These are phyloP conservation scores for Vanrija sp. DNA, from an alignment of 1,284 basidiomycete species.

Conservation along the genomic window DNA sequence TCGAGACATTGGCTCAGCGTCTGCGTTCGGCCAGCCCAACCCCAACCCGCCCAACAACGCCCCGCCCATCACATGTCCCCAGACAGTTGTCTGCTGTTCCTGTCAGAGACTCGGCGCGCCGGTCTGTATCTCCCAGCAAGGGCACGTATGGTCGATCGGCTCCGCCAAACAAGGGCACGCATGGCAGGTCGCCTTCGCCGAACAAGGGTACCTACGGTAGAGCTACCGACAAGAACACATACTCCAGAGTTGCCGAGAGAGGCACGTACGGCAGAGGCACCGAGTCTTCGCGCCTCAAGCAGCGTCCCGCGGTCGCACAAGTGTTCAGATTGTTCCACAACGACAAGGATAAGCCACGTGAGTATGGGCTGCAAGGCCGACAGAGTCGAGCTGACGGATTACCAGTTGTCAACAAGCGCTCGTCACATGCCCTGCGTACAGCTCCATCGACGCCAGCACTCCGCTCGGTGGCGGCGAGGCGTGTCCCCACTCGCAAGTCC, in stretches of 20 bases:
- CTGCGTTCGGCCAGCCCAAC: constrained; percentile 7
- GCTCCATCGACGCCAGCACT: constrained; percentile 37
- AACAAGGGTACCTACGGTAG: constrained; percentile 19
- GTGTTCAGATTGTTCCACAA: constrained; percentile 5
- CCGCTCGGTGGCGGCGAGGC: constrained; percentile 14
- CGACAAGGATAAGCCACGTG: background rate
- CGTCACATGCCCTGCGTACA: constrained; percentile 19
- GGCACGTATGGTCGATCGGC: background rate
- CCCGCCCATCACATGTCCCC: background rate
- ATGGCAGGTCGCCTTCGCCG: background rate
- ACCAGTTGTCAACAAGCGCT: background rate
- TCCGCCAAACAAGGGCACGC: background rate
- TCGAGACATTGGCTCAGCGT: constrained; percentile 24
- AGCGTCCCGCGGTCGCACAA: constrained; percentile 24
- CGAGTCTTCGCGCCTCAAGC: constrained; percentile 21
- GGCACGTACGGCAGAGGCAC: constrained; percentile 35
- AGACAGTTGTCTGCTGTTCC: background rate
- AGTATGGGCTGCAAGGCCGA: no score
- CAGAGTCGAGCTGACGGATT: background rate
- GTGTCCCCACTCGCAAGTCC: constrained; percentile 29
- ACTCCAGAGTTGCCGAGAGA: constrained; percentile 27
- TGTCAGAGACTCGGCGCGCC: constrained; percentile 10
- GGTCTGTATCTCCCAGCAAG: background rate
- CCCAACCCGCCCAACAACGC: background rate
- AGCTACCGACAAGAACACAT: constrained; percentile 28